Evolutionary conservation across 1,284 basidiomycete genomes (phyloP).

Genomic region (Moniliella sp.): DNA sequence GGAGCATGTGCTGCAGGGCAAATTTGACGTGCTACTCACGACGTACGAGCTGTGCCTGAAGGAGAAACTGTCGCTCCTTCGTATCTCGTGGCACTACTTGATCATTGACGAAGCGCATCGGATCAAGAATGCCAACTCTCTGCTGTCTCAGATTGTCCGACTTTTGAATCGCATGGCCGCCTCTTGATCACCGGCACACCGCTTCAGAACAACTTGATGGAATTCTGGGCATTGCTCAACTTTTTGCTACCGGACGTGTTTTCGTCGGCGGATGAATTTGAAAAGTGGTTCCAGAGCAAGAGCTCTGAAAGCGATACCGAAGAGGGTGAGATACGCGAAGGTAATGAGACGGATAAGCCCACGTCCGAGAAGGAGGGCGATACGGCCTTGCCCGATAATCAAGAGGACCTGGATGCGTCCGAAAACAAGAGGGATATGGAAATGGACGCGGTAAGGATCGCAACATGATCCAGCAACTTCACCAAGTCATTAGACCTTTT

Average conservation of each 20-base stretch:
- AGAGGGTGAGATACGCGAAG: conserved; percentile 82
- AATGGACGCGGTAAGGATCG: too few relatives aligned
- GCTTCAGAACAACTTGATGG: conserved; percentile 95
- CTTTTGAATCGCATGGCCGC: conserved; percentile 72
- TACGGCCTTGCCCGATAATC: too few relatives aligned
- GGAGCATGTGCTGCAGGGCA: conserved; percentile 61
- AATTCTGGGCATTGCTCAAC: conserved; percentile 75
- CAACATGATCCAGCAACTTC: too few relatives aligned
- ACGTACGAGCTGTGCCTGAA: conserved; percentile 99
- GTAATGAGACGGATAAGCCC: conserved; percentile 79
- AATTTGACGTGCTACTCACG: conserved; percentile 84
- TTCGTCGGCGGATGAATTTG: conserved; percentile 58
- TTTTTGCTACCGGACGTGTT: conserved; percentile 89
- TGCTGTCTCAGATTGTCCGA: conserved; percentile 78
- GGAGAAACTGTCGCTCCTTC: conserved; percentile 67
- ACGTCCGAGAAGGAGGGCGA: too few relatives aligned
- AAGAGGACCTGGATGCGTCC: conserved; percentile 41
- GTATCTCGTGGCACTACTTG: conserved; percentile 94
- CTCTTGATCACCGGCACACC: conserved; percentile 94
- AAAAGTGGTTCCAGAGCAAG: conserved; percentile 81
- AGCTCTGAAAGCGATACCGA: too few relatives aligned
- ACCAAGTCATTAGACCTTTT: too few relatives aligned
- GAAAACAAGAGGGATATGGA: too few relatives aligned
- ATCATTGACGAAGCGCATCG: conserved; percentile 99
- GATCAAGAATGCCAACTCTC: conserved; percentile 88